These are phyloP conservation scores for Magnusiomyces suaveolens DNA, from an alignment of 1,139 yeast genomes.

Conservation along the genomic window DNA sequence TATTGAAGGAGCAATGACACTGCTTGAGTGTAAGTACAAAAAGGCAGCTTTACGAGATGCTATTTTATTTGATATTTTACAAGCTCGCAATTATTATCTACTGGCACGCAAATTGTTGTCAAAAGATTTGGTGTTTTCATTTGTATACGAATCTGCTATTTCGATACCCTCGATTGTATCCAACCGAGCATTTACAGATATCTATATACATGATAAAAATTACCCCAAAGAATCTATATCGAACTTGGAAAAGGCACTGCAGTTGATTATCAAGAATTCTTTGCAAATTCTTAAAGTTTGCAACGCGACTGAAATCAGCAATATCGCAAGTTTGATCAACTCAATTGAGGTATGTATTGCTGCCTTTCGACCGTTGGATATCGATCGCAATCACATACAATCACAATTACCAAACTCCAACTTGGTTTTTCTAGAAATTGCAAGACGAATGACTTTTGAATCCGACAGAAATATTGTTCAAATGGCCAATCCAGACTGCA, in stretches of 20 bases:
- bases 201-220: not conserved
- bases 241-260: slow-evolving; percentile 13
- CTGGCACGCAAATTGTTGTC: slow-evolving; percentile 22
- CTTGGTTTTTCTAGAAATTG: slow-evolving; percentile 13
- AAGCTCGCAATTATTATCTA: slow-evolving; percentile 21
- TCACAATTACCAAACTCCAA: slow-evolving; percentile 8
- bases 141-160: slow-evolving; percentile 41
- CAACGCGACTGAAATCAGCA: slow-evolving; percentile 20
- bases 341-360: slow-evolving; percentile 26
- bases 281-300: slow-evolving; percentile 15
- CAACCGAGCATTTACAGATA: slow-evolving; percentile 1
- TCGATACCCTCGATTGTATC: slow-evolving; percentile 35
- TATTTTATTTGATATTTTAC: slow-evolving; percentile 17
- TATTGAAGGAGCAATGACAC: slow-evolving; percentile 18
- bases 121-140: slow-evolving; percentile 40
- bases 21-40: slow-evolving; percentile 14
- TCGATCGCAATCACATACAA: not conserved
- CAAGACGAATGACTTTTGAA: slow-evolving; percentile 11
- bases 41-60: slow-evolving; percentile 17
- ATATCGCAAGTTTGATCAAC: slow-evolving; percentile 19
- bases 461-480: slow-evolving; percentile 11
- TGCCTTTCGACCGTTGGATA: slow-evolving; percentile 18
- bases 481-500: slow-evolving; percentile 8
- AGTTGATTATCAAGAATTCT: slow-evolving; percentile 8
- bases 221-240: slow-evolving; percentile 8